Evolutionary conservation across 2,329 filamentous ascomycete species (phyloP).

Genomic region (Diaporthe citri): DNA sequence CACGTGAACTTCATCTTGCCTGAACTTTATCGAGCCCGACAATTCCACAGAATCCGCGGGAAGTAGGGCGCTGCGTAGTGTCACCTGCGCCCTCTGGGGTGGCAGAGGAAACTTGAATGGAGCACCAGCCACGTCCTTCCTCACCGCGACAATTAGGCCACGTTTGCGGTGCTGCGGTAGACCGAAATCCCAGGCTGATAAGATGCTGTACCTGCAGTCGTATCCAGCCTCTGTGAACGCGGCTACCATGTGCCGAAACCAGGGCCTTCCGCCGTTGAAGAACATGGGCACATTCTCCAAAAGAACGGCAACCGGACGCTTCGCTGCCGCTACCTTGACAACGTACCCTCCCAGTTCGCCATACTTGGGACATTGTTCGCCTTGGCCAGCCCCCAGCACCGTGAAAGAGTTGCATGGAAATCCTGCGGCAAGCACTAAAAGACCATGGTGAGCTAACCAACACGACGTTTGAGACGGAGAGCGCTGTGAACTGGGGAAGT

Average conservation of each 20-base stretch:
- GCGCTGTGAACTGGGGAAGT: not conserved
- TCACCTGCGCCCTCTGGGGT: not conserved
- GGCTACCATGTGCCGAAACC: not conserved
- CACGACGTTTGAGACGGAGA: no score
- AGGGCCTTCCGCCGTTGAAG: not conserved
- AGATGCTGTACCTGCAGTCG: not conserved
- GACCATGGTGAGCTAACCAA: not conserved
- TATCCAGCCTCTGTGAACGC: not conserved
- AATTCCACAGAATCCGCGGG: not conserved
- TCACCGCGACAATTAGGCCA: not conserved
- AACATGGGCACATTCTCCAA: not conserved
- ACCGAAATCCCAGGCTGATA: not conserved
- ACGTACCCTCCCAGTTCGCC: not conserved
- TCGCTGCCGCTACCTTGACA: not conserved
- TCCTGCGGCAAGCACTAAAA: not conserved
- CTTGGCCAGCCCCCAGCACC: accelerated
- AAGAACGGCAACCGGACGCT: not conserved
- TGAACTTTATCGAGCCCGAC: not conserved
- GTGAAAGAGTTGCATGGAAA: not conserved
- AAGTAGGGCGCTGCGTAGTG: not conserved
- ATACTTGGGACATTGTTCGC: not conserved
- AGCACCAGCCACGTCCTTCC: not conserved
- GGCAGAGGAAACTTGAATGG: not conserved
- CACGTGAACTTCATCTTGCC: not conserved
- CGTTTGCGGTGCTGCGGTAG: not conserved